Evolutionary conservation across 345 rosid genomes (phyloP).

Genomic region (Euphorbia pulcherrima): DNA sequence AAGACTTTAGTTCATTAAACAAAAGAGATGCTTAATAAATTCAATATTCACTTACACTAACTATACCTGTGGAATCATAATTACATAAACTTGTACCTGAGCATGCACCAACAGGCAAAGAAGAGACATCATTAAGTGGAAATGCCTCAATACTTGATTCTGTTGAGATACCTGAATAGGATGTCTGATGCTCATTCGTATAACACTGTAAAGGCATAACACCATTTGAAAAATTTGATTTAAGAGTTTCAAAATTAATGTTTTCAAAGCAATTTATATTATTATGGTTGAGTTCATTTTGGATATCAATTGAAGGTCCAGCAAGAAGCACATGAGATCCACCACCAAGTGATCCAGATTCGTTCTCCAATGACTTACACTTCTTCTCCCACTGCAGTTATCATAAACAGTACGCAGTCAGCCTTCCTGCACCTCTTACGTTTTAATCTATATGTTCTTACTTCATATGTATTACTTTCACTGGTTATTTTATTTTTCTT

Average conservation of each 20-base stretch:
- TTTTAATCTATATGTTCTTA: neutral
- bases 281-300: conserved; percentile 42
- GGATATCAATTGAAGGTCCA: conserved; percentile 76
- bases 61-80: conserved; percentile 32
- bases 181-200: conserved; percentile 89
- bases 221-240: conserved; percentile 39
- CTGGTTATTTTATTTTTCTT: neutral
- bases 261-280: conserved; percentile 46
- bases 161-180: conserved; percentile 36
- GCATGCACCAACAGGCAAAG: conserved; percentile 18
- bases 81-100: conserved; percentile 23
- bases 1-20: conserved; percentile 12
- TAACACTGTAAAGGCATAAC: conserved; percentile 87
- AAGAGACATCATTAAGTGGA: conserved; percentile 27
- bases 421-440: neutral
- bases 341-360: conserved; percentile 32
- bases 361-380: conserved; percentile 49
- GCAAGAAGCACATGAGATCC: conserved; percentile 31
- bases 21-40: conserved; percentile 7
- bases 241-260: conserved; percentile 36
- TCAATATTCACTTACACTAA: too few relatives aligned
- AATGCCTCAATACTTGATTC: conserved; percentile 34
- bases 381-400: conserved; percentile 64
- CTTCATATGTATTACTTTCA: neutral
- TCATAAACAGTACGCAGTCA: neutral